These are phyloP conservation scores for Geum urbanum DNA, from an alignment of 306 rosid genomes.

Conservation along the genomic window DNA sequence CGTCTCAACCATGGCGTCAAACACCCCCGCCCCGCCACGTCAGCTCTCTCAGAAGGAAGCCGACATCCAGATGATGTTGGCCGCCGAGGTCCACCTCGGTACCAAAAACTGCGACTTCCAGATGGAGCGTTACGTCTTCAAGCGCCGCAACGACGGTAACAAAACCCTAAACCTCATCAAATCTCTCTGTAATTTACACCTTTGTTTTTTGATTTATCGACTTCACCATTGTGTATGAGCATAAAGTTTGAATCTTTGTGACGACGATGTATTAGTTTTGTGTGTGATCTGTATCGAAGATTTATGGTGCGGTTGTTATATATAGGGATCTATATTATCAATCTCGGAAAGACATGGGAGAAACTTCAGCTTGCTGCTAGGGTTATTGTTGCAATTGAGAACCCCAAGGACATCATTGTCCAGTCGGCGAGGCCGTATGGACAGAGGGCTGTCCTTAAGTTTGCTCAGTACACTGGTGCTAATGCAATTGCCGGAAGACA, in stretches of 20 bases:
- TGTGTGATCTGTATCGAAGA: background rate
- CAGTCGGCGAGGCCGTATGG: slow-evolving; percentile 85
- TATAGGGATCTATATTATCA: slow-evolving; percentile 71
- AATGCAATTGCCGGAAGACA: slow-evolving; percentile 86
- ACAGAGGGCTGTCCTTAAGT: slow-evolving; percentile 77
- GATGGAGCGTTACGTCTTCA: slow-evolving; percentile 89
- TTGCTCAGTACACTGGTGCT: slow-evolving; percentile 77
- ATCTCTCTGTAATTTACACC: background rate
- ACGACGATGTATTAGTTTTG: too few relatives aligned
- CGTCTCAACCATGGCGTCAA: slow-evolving; percentile 45
- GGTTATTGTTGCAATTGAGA: slow-evolving; percentile 77
- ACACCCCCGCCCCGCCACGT: slow-evolving; percentile 43
- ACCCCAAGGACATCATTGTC: slow-evolving; percentile 72
- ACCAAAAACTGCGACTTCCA: slow-evolving; percentile 81
- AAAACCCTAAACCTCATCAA: too few relatives aligned
- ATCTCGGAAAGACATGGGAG: slow-evolving; percentile 80
- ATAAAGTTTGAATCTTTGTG: too few relatives aligned
- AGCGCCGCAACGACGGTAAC: slow-evolving; percentile 77
- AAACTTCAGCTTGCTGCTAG: slow-evolving; percentile 80
- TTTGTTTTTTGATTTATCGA: background rate
- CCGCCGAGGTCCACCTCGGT: slow-evolving; percentile 82
- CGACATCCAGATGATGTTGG: slow-evolving; percentile 84
- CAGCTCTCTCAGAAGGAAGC: slow-evolving; percentile 74
- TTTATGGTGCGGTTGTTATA: background rate
- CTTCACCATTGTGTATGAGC: too few relatives aligned